Evolutionary conservation across 208 protist genomes (phyloP).

Genomic region (Phytomonas francai): DNA sequence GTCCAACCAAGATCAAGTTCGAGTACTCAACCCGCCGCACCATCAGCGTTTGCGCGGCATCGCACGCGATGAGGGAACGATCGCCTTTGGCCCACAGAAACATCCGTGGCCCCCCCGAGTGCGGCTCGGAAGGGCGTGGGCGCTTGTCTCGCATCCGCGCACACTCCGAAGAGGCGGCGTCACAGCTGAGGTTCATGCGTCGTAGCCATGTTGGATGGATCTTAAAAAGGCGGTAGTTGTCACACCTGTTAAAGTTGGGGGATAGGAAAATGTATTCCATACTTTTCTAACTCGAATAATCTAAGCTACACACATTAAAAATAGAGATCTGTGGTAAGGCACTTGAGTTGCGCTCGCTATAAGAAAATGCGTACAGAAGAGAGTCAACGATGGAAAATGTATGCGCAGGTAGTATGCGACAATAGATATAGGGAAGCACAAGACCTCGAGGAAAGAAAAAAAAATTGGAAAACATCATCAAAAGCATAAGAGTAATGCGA

Average conservation of each 20-base stretch:
- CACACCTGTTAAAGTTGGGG: constrained; percentile 17
- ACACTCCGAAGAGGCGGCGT: not conserved
- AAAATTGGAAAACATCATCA: constrained; percentile 8
- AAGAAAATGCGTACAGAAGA: not conserved
- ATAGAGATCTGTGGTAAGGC: not conserved
- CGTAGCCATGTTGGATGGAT: constrained; percentile 9
- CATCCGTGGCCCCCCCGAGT: not conserved
- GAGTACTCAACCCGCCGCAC: constrained; percentile 76
- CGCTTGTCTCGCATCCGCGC: not conserved
- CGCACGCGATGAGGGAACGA: not conserved
- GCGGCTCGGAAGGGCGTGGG: not conserved
- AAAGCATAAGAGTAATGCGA: not conserved
- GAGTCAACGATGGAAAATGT: not conserved
- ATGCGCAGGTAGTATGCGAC: not conserved
- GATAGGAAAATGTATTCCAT: constrained; percentile 27
- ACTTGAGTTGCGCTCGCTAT: not conserved
- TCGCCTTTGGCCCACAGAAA: not conserved
- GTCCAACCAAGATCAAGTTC: constrained; percentile 56
- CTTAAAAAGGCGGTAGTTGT: constrained; percentile 27
- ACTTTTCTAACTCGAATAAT: not conserved
- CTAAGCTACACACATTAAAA: not conserved
- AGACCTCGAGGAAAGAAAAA: not conserved
- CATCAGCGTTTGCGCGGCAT: constrained; percentile 10
- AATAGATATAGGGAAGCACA: not conserved
- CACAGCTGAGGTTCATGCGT: not conserved